These are phyloP conservation scores for Colletotrichum sp. DNA, from an alignment of 2,329 filamentous ascomycete genomes.

Conservation along the genomic window DNA sequence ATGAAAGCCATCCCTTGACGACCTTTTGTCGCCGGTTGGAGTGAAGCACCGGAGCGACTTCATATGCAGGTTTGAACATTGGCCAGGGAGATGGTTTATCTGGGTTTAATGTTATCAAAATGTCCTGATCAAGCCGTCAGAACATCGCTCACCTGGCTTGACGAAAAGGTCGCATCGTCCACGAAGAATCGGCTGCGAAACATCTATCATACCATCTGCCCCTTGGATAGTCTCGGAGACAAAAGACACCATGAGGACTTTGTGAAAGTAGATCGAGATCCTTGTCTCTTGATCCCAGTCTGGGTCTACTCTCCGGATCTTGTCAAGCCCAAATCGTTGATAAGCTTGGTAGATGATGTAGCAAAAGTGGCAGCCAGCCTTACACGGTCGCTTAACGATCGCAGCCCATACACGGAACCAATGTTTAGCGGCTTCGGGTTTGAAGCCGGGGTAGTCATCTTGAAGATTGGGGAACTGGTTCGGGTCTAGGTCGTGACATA, in stretches of 20 bases:
- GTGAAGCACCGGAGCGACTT: not conserved
- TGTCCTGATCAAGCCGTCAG: fast-evolving
- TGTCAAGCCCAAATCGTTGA: not conserved
- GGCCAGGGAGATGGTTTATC: not conserved
- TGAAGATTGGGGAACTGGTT: not conserved
- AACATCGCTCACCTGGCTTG: not conserved
- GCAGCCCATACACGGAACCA: not conserved
- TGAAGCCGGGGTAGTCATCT: not conserved
- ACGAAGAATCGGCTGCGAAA: not conserved
- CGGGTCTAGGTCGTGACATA: not conserved
- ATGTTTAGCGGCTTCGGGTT: not conserved
- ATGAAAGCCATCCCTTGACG: not conserved
- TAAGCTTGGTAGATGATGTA: not conserved
- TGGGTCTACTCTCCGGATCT: not conserved
- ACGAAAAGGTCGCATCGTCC: not conserved
- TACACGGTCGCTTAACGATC: not conserved
- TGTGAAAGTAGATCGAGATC: not conserved
- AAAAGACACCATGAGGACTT: not conserved
- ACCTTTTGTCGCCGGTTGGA: not conserved
- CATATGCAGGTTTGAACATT: not conserved
- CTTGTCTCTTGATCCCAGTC: not conserved
- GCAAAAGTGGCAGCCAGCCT: slow-evolving; percentile 4
- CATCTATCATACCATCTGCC: not conserved
- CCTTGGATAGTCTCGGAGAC: not conserved
- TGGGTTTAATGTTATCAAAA: not conserved